Evolutionary conservation across 2,329 filamentous ascomycete genomes (phyloP).

Genomic region (Aureobasidium vineae): DNA sequence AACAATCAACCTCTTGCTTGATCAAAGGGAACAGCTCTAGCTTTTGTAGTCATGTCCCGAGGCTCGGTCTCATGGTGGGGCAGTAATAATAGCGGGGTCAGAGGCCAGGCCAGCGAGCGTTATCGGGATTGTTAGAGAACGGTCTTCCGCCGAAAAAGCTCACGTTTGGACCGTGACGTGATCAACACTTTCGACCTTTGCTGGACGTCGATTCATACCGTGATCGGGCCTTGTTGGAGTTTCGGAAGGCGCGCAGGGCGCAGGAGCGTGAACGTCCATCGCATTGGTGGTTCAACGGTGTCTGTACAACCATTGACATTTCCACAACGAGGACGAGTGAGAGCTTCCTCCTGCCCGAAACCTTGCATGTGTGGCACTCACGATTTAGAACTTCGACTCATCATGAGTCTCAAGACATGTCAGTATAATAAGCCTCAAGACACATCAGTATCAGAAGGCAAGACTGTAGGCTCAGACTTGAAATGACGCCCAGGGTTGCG

Average conservation of each 20-base stretch:
- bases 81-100: conserved; percentile 7
- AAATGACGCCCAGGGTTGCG: no score
- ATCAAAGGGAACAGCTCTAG: neutral
- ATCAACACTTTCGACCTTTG: neutral
- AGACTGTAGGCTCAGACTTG: neutral
- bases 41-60: conserved; percentile 16
- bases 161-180: neutral
- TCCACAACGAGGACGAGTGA: neutral
- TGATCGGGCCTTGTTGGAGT: neutral
- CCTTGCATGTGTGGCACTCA: neutral
- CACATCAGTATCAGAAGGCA: neutral
- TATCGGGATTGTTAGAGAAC: neutral
- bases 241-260: conserved; percentile 8
- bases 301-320: neutral
- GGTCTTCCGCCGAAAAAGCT: neutral
- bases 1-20: neutral
- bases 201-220: neutral
- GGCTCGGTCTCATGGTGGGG: conserved; percentile 19
- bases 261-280: neutral
- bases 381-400: neutral
- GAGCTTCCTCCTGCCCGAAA: conserved; percentile 17
- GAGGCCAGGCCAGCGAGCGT: neutral
- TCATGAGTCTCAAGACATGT: neutral
- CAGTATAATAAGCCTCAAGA: neutral
- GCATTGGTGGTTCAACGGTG: neutral